phyloP scores from a whole-genome alignment of 2,329 filamentous ascomycete genomes.

The Sclerotinia spermophila region DNA sequence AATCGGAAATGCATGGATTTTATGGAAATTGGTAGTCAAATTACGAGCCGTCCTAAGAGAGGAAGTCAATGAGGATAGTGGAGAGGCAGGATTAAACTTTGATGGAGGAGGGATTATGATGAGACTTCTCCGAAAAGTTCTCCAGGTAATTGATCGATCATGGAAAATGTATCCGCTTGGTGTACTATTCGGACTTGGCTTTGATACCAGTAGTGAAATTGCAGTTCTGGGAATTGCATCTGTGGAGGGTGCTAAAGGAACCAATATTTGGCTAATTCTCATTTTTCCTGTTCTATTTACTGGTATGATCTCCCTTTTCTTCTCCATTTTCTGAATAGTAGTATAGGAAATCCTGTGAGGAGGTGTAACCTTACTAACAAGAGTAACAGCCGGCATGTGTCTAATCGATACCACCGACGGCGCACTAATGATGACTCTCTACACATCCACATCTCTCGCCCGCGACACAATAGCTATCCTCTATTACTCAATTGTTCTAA shows the following conservation, averaged over 20 bases:
- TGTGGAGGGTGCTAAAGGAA: conserved; percentile 80
- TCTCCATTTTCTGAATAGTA: background rate
- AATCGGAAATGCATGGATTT: conserved; percentile 78
- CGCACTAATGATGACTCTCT: conserved; percentile 90
- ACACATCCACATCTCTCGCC: conserved; percentile 74
- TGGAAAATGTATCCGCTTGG: conserved; percentile 98
- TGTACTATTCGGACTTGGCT: conserved; percentile 84
- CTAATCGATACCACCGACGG: conserved; percentile 89
- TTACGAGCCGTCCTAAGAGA: conserved; percentile 59
- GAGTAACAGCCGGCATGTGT: conserved; percentile 75
- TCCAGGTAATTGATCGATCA: conserved; percentile 67
- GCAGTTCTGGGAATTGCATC: conserved; percentile 87
- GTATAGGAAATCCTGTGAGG: too few relatives aligned
- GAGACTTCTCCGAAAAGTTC: conserved; percentile 67
- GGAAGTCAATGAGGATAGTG: conserved; percentile 28
- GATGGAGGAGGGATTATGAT: conserved; percentile 76
- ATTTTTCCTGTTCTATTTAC: conserved; percentile 91
- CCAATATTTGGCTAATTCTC: conserved; percentile 88
- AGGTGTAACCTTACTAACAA: background rate
- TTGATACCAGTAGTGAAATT: conserved; percentile 93
- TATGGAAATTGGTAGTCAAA: conserved; percentile 70
- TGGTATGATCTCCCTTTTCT: conserved; percentile 44
- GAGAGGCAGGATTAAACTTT: conserved; percentile 52
- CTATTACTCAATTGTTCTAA: conserved; percentile 67
- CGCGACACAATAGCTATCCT: conserved; percentile 83